Percentiles rank a stretch among this genome's conserved stretches.
Conservation (phyloP, 2,329 filamentous ascomycete genomes). For the Arthrobotrys pseudoclavata region DNA sequence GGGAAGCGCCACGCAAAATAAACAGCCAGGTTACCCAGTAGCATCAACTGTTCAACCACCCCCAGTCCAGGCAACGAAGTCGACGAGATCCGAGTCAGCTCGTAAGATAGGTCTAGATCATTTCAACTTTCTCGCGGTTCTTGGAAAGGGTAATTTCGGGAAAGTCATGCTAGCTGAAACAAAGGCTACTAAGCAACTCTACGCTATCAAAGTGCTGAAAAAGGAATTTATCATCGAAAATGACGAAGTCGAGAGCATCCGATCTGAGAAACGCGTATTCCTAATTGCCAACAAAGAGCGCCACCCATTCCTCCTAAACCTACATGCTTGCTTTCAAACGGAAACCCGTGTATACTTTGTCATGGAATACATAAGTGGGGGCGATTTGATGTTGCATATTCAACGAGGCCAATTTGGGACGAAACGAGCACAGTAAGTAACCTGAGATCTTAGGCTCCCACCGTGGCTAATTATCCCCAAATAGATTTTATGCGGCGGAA, state of each 20-base stretch:
- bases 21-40: slow-evolving; percentile 61
- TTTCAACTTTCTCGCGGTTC: slow-evolving; percentile 98
- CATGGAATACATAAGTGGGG: slow-evolving; percentile 99
- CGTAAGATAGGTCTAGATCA: slow-evolving; percentile 94
- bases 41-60: slow-evolving; percentile 20
- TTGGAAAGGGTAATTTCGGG: slow-evolving; percentile 99
- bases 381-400: slow-evolving; percentile 99
- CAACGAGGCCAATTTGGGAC: slow-evolving; percentile 95
- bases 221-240: slow-evolving; percentile 99
- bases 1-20: slow-evolving; percentile 62
- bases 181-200: slow-evolving; percentile 89
- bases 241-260: slow-evolving; percentile 97
- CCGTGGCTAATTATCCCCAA: slow-evolving; percentile 65
- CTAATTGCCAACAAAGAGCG: slow-evolving; percentile 96
- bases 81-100: slow-evolving; percentile 77
- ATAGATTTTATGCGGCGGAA: slow-evolving; percentile 91
- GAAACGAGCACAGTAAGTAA: slow-evolving; percentile 89
- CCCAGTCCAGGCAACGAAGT: slow-evolving; percentile 64
- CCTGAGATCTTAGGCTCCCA: background rate
- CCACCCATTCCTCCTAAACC: slow-evolving; percentile 92
- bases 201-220: slow-evolving; percentile 98
- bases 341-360: slow-evolving; percentile 99
- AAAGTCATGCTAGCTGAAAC: slow-evolving; percentile 99
- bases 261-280: slow-evolving; percentile 97
- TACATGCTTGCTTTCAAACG: slow-evolving; percentile 99